phyloP scores from a whole-genome alignment of 2,329 filamentous ascomycete genomes.

The Pestalotiopsis sp. region DNA sequence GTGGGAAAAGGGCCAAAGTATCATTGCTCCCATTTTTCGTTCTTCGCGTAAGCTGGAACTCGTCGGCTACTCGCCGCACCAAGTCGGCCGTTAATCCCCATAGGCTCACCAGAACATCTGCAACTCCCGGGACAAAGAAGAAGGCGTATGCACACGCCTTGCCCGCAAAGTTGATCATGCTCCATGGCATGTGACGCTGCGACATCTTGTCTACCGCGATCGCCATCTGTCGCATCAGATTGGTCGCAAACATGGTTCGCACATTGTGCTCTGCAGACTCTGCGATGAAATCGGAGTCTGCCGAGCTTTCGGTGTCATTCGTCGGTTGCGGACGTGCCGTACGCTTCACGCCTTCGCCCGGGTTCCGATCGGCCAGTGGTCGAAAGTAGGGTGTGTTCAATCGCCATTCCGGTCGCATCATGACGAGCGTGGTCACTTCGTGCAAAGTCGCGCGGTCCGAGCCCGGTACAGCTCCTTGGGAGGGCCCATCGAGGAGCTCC shows the following conservation, averaged over 20 bases:
- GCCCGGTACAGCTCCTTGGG: conserved; percentile 71
- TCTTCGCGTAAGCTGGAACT: conserved; percentile 64
- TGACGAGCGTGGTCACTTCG: conserved; percentile 77
- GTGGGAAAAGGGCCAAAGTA: conserved; percentile 71
- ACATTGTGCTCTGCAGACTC: conserved; percentile 86
- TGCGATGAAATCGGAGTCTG: conserved; percentile 43
- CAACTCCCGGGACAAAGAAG: conserved; percentile 86
- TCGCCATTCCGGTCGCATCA: conserved; percentile 89
- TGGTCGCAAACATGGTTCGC: conserved; percentile 81
- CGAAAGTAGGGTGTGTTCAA: conserved; percentile 69
- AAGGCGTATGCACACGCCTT: conserved; percentile 92
- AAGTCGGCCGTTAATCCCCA: conserved; percentile 73
- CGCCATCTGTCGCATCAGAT: conserved; percentile 79
- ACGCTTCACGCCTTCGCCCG: conserved; percentile 44
- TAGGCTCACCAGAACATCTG: conserved; percentile 78
- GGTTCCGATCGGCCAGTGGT: conserved; percentile 59
- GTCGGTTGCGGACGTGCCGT: conserved; percentile 51
- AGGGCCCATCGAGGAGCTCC: conserved; percentile 73
- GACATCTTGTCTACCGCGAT: conserved; percentile 91
- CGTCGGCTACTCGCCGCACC: conserved; percentile 71
- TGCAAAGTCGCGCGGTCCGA: conserved; percentile 82
- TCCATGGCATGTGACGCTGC: conserved; percentile 65
- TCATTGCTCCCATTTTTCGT: conserved; percentile 61
- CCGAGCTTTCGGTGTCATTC: conserved; percentile 70
- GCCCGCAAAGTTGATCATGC: conserved; percentile 81